Base-by-base conservation (phyloP, 176 grass and related monocot genomes). In the Tillandsia leiboldiana region DNA sequence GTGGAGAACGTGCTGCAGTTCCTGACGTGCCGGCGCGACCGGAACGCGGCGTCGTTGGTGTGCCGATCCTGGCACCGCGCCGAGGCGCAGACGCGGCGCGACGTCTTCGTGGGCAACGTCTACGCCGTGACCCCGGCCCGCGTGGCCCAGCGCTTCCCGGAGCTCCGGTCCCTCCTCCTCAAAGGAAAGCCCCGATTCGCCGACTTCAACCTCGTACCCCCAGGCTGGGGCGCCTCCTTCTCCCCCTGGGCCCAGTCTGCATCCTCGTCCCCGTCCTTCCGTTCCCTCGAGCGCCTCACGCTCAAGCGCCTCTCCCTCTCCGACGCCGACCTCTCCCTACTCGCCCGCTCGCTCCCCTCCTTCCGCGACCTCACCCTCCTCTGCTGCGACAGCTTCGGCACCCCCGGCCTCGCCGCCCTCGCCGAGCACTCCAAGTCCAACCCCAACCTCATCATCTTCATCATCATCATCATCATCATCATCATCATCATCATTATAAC, bases 1-100 rank as follows among this genome's bases (percentile, higher is more conserved):
- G 75, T 99, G 13, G 90, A 99, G 84, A 90, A 83, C 74, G 95
- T 99, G 66, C 87, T 99, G 13, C 84, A 94, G 84, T 99, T 99
- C 84, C 82, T 99, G 48, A 24, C 68, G 20, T 73, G 78, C 0
- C 75, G 83, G 49, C 69, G 75, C 17, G 95, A 99, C 84, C 87
- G 95, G 12, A 79, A 84, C 72, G 71, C 90, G 2, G 85, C 84
- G 11, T 99, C 95, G 0, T 82, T 99, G 7, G 95, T 99, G 8
- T 99, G 75, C 72, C 82, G 87, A 23, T 99, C 84, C 53, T 99
- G 95, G 90, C 69, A 84, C 84, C 80, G 82, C 11, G 85, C 90
- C 18, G 95, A 99, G 83, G 79, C 84, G 51, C 75, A 77, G 73
- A 99, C 95, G 51, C 82, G 90, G 10, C 53, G 12, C 6, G 29